These are phyloP conservation scores for Chlamydomonas sp. DNA, from an alignment of 139 green algal genomes.

Conservation along the genomic window DNA sequence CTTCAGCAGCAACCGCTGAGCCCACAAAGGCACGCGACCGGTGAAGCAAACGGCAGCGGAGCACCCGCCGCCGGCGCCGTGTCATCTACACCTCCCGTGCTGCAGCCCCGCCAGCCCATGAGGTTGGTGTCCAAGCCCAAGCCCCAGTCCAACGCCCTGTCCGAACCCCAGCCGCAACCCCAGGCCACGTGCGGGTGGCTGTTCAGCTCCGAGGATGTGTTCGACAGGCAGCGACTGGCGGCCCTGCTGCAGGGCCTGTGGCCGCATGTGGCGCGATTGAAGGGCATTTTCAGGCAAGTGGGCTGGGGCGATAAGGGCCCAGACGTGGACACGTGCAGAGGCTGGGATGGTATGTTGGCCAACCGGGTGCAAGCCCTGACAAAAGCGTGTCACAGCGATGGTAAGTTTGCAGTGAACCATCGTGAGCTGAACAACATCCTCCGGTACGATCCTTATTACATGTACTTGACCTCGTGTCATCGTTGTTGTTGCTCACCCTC, in stretches of 20 bases:
- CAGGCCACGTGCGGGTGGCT: constrained; percentile 57
- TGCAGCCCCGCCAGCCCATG: not conserved
- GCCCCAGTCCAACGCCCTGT: not conserved
- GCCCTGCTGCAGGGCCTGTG: constrained; percentile 38
- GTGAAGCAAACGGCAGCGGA: not conserved
- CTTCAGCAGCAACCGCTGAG: not conserved
- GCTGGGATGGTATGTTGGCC: not conserved
- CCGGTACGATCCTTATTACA: not conserved
- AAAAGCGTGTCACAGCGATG: not conserved
- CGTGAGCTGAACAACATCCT: not conserved
- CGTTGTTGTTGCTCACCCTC: no score
- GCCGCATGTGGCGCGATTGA: constrained; percentile 38
- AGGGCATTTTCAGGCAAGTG: constrained; percentile 60
- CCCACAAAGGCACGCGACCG: not conserved
- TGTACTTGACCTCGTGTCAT: no score
- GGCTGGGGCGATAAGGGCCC: not conserved
- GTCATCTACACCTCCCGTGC: not conserved
- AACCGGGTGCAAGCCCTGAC: not conserved
- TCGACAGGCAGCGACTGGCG: constrained; percentile 41
- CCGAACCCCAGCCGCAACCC: not conserved
- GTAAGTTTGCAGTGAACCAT: not conserved
- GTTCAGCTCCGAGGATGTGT: constrained; percentile 52
- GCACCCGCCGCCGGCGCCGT: no score
- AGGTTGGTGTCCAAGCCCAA: not conserved
- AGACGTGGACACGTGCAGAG: not conserved